Conservation (phyloP, 208 protist species). For the Trichomonas vaginalis region DNA sequence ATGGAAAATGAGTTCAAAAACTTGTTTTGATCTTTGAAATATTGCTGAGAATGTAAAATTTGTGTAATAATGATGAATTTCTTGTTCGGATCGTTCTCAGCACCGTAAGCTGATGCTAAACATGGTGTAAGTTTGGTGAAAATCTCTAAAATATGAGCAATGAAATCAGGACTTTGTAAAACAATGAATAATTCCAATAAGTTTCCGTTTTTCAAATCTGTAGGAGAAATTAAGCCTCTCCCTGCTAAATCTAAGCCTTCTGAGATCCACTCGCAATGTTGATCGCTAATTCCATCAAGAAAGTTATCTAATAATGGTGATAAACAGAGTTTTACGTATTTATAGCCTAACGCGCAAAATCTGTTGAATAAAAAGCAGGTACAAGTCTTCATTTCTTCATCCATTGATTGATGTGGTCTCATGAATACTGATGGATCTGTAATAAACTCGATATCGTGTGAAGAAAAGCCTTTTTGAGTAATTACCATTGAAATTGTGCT, state of each 20-base stretch:
- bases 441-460: not conserved
- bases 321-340: not conserved
- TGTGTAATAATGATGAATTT: not conserved
- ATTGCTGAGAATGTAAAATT: not conserved
- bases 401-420: not conserved
- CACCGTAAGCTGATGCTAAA: not conserved
- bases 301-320: not conserved
- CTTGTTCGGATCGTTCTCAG: not conserved
- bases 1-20: not conserved
- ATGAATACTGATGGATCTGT: not conserved
- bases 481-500: not conserved
- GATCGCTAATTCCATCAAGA: not conserved
- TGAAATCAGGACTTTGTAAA: not conserved
- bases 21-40: not conserved
- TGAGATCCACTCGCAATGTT: not conserved
- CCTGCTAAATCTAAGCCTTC: not conserved
- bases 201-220: not conserved
- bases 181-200: not conserved
- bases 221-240: not conserved
- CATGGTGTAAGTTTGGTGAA: not conserved
- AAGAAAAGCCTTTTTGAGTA: not conserved
- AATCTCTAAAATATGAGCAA: not conserved
- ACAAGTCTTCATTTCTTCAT: not conserved
- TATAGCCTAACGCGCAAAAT: not conserved
- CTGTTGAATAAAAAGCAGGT: not conserved